phyloP scores from a whole-genome alignment of 345 rosid species.

The Murraya paniculata region DNA sequence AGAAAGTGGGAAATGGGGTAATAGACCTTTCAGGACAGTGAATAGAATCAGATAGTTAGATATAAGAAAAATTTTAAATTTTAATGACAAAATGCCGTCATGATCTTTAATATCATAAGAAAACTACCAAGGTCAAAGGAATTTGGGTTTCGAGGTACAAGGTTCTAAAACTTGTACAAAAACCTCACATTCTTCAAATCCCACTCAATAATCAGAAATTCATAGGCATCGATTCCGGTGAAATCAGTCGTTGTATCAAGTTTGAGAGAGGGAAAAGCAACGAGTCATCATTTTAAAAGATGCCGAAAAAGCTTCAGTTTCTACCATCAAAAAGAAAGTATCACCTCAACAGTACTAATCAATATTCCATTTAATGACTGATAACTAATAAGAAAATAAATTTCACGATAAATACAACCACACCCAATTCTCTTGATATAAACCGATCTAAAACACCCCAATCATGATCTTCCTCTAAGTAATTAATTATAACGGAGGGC shows the following conservation, averaged over 20 bases:
- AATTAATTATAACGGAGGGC: neutral
- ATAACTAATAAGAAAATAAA: too few relatives aligned
- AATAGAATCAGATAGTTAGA: neutral
- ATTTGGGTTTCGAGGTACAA: neutral
- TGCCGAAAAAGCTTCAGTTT: neutral
- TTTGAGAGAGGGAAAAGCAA: neutral
- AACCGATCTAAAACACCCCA: neutral
- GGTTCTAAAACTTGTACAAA: neutral
- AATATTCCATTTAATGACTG: neutral
- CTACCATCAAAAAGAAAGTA: too few relatives aligned
- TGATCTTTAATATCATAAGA: neutral
- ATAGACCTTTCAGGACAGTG: neutral
- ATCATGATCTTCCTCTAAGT: neutral
- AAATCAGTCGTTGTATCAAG: neutral
- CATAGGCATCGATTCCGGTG: neutral
- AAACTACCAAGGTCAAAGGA: neutral
- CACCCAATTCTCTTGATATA: neutral
- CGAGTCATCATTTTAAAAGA: neutral
- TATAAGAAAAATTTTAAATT: neutral
- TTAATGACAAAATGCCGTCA: neutral
- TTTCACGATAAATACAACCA: neutral
- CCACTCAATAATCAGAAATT: neutral
- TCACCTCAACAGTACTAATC: neutral
- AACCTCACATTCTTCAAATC: neutral
- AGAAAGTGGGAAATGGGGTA: neutral